A percentile compares a stretch with the other conserved stretches of the same genome.
Evolutionary conservation across 805 yeast genomes (phyloP).

Genomic region (Metschnikowia henanensis): DNA sequence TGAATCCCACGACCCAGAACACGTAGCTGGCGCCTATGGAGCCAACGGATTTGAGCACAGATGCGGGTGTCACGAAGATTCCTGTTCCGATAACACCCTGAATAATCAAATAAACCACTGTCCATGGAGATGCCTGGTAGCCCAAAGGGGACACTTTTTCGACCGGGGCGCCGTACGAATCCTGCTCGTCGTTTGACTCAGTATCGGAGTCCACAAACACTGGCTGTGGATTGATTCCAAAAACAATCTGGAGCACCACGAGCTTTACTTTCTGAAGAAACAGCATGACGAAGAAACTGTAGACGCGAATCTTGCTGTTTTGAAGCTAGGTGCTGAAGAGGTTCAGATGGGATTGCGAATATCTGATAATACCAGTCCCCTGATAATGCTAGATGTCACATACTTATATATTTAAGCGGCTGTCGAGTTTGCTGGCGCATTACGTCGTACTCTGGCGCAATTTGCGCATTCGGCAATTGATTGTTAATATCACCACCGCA

Average conservation of each 20-base stretch:
- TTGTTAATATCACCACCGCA: too few relatives aligned
- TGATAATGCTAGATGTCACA: too few relatives aligned
- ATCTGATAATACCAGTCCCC: too few relatives aligned
- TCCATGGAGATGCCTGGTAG: conserved; percentile 32
- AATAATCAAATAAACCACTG: conserved; percentile 64
- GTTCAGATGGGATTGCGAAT: too few relatives aligned
- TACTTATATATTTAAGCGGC: too few relatives aligned
- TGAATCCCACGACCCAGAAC: conserved; percentile 43
- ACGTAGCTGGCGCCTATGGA: conserved; percentile 45
- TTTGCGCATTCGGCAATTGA: too few relatives aligned
- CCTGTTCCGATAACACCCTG: conserved; percentile 79
- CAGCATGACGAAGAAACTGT: conserved; percentile 1
- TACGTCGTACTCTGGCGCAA: too few relatives aligned
- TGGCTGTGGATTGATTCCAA: conserved; percentile 13
- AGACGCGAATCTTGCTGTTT: too few relatives aligned
- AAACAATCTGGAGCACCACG: conserved; percentile 11
- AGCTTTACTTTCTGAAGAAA: conserved; percentile 9
- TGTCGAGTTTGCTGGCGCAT: too few relatives aligned
- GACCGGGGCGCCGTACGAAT: conserved; percentile 40
- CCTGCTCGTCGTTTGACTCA: conserved; percentile 15
- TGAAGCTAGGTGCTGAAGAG: too few relatives aligned
- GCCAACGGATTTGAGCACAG: conserved; percentile 49
- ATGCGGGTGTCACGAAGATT: conserved; percentile 69
- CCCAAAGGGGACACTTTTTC: conserved; percentile 40
- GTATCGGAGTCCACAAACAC: conserved; percentile 5